Base-by-base conservation (phyloP, 345 rosid genomes). In the Gossypium turneri region DNA sequence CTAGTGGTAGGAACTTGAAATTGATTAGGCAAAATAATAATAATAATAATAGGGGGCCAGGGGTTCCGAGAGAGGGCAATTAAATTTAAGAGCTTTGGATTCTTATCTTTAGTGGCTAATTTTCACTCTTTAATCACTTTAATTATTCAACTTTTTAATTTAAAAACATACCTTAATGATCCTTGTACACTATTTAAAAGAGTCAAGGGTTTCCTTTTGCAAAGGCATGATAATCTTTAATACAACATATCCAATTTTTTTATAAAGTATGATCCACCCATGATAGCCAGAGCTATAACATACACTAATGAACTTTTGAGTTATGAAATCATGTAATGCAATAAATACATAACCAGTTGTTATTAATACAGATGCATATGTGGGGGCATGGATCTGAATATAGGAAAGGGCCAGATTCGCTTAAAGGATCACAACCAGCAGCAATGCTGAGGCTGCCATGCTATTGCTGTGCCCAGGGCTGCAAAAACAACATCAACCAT, bases 321-420 rank as follows among this genome's bases (percentile, higher is more conserved):
- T 34, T 34, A 5, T 34, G 7, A 34, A 34, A 6, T 34, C 41
- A 34, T 34, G 41, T 34, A 34, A 4, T 34, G 41, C 41, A 34
- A 34, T 34, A 34, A 34, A 34, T 34, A 34, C 41, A 5, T 34
- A 34, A 34, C 41, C 41, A 34, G 41, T 34, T 34, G 41, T 67
- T 11, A 13, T 34, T 52, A 38, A 7, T 38, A 38, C 77, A 90
- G 95, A 90, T 90, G 96, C 96, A 90, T 71, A 90, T 90, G 96
- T 90, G 96, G 96, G 96, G 96, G 27, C 96, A 90, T 58, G 96
- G 96, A 77, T 89, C 96, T 7, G 96, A 87, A 64, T 90, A 84
- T 59, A 85, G 96, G 74, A 89, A 87, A 73, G 97, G 92, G 43
- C 89, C 90, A 3, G 92, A 89, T 66, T 89, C 97, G 2, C 92